These are phyloP conservation scores for Rosa rugosa DNA, from an alignment of 306 rosid genomes.

Conservation along the genomic window DNA sequence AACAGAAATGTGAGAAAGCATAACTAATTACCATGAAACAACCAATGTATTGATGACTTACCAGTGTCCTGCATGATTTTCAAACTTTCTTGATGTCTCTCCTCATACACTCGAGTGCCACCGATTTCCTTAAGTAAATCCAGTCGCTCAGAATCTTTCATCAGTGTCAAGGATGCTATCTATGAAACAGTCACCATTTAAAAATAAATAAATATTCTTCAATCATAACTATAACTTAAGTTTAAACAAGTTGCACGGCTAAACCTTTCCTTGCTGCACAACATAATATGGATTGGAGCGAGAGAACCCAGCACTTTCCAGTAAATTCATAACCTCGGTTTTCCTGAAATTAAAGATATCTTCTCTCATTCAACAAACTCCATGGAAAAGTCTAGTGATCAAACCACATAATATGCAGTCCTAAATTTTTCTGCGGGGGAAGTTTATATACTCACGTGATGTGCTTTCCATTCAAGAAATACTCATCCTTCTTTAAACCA, in stretches of 20 bases:
- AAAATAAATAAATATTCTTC: slow-evolving; percentile 8
- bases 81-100: slow-evolving; percentile 92
- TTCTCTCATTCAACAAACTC: slow-evolving; percentile 6
- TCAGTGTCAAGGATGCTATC: slow-evolving; percentile 90
- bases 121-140: slow-evolving; percentile 97
- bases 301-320: slow-evolving; percentile 99
- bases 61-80: slow-evolving; percentile 99
- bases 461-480: slow-evolving; percentile 95
- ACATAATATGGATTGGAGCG: slow-evolving; percentile 99
- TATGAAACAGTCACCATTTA: slow-evolving; percentile 30
- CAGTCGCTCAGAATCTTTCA: slow-evolving; percentile 94
- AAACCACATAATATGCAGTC: neutral
- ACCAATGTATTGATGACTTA: slow-evolving; percentile 30
- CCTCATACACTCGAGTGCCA: slow-evolving; percentile 97
- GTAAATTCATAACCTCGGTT: slow-evolving; percentile 96
- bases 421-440: neutral
- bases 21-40: neutral
- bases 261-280: slow-evolving; percentile 99
- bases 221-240: slow-evolving; percentile 20
- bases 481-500: slow-evolving; percentile 85
- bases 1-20: slow-evolving; percentile 11
- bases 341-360: slow-evolving; percentile 53
- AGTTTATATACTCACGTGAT: slow-evolving; percentile 62
- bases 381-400: neutral
- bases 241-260: slow-evolving; percentile 8